phyloP scores from a whole-genome alignment of 1,284 basidiomycete species.

The Entoloma clypeatum region DNA sequence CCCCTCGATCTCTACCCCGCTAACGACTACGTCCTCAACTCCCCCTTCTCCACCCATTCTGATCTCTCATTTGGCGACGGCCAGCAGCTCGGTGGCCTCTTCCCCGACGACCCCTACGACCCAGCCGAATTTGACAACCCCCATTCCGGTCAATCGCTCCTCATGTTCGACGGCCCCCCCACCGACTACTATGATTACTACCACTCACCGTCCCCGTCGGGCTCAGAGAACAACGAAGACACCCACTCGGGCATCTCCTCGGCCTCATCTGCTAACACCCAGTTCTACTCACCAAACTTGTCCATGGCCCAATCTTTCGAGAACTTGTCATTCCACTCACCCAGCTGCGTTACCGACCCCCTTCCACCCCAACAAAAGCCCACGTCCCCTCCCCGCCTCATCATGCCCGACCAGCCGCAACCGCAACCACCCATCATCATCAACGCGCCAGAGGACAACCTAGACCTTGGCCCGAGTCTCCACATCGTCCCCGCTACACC shows the following conservation, averaged over 20 bases:
- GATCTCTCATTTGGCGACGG: conserved; percentile 56
- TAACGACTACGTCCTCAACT: conserved; percentile 46
- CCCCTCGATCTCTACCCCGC: conserved; percentile 8
- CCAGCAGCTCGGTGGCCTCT: conserved; percentile 33
- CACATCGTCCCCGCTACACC: conserved; percentile 82
- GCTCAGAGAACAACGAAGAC: conserved; percentile 42
- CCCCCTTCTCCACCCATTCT: conserved; percentile 62
- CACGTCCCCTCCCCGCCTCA: conserved; percentile 64
- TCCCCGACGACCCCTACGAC: conserved; percentile 53
- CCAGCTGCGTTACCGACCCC: conserved; percentile 48
- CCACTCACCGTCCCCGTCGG: conserved; percentile 60
- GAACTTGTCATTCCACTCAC: conserved; percentile 59
- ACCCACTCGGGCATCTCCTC: conserved; percentile 59
- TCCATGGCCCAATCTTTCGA: conserved; percentile 56
- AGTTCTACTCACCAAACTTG: conserved; percentile 46
- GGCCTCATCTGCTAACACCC: conserved; percentile 48
- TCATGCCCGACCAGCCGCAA: conserved; percentile 61
- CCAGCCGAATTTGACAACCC: conserved; percentile 65
- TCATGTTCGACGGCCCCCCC: conserved; percentile 49
- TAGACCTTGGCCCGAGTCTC: conserved; percentile 55
- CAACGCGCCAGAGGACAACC: conserved; percentile 51
- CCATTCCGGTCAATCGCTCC: conserved; percentile 39
- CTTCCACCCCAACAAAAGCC: conserved; percentile 55
- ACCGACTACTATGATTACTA: conserved; percentile 43
- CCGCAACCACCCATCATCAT: conserved; percentile 66